Evolutionary conservation across 1,139 yeast species (phyloP).

Genomic region (Yamadazyma siamensis): DNA sequence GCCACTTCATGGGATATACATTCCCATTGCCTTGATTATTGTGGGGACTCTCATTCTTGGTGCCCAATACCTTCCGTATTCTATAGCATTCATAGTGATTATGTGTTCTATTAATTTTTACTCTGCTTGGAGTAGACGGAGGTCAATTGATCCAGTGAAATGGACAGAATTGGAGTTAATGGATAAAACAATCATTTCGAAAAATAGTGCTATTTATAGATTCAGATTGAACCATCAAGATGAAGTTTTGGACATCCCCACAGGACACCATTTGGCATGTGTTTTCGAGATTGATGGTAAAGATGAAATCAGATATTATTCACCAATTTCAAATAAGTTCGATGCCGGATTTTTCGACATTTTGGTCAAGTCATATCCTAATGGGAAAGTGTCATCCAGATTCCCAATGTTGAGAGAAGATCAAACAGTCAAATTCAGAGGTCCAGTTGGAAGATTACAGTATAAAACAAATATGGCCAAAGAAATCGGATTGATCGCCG

Average conservation of each 20-base stretch:
- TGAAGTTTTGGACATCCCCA: conserved; percentile 62
- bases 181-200: conserved; percentile 68
- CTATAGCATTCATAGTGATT: conserved; percentile 42
- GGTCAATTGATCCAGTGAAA: conserved; percentile 45
- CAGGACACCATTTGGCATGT: conserved; percentile 75
- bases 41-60: conserved; percentile 60
- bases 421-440: conserved; percentile 65
- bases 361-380: conserved; percentile 67
- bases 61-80: conserved; percentile 47
- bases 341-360: conserved; percentile 74
- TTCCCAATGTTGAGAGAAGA: conserved; percentile 65
- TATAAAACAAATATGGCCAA: conserved; percentile 59
- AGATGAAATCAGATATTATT: conserved; percentile 65
- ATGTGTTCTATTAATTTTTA: conserved; percentile 46
- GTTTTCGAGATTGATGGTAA: conserved; percentile 53
- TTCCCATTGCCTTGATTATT: conserved; percentile 60
- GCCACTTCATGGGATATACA: conserved; percentile 70
- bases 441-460: conserved; percentile 72
- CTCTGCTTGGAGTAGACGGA: conserved; percentile 46
- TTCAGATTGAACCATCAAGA: conserved; percentile 59
- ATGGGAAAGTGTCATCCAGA: conserved; percentile 62
- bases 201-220: conserved; percentile 69
- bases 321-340: conserved; percentile 68
- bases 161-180: conserved; percentile 67
- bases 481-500: conserved; percentile 69